Conservation (phyloP, 2,329 filamentous ascomycete species). For the Monascus ruber region DNA sequence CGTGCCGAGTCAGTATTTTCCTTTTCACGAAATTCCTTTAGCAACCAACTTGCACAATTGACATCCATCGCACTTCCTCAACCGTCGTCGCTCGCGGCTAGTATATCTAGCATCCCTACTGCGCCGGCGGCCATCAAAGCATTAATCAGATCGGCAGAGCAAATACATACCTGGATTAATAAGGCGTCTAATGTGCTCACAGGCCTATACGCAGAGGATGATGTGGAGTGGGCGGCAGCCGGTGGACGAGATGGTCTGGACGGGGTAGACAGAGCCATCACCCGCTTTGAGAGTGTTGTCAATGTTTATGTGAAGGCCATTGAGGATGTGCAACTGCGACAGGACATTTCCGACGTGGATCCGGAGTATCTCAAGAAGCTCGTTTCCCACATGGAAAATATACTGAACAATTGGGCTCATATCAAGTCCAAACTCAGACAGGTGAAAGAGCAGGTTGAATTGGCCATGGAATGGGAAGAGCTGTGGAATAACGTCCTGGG, state of each 20-base stretch:
- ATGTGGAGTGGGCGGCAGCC: constrained; percentile 90
- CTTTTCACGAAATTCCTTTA: constrained; percentile 81
- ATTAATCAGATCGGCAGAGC: constrained; percentile 74
- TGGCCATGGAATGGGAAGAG: constrained; percentile 98
- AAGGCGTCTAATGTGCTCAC: constrained; percentile 84
- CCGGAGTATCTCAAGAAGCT: constrained; percentile 60
- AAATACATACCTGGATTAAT: constrained; percentile 86
- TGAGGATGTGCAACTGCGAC: constrained; percentile 70
- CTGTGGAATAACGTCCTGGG: constrained; percentile 88
- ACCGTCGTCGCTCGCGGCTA: constrained; percentile 68
- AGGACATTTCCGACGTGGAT: constrained; percentile 62
- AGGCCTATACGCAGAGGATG: constrained; percentile 86
- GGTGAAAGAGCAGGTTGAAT: constrained; percentile 83
- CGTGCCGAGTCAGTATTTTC: constrained; percentile 86
- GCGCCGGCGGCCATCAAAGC: constrained; percentile 74
- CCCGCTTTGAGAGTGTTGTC: constrained; percentile 76
- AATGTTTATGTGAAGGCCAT: constrained; percentile 92
- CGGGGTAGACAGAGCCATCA: constrained; percentile 58
- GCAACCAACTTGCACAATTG: constrained; percentile 82
- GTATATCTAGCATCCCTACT: constrained; percentile 73
- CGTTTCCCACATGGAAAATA: constrained; percentile 79
- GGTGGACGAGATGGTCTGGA: constrained; percentile 52
- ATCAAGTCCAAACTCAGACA: constrained; percentile 66
- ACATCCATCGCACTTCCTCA: constrained; percentile 84
- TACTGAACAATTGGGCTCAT: constrained; percentile 71